Percentiles rank a stretch among this genome's conserved stretches.
Evolutionary conservation across 805 yeast species (phyloP).

Genomic region (Candida rishiriensis): DNA sequence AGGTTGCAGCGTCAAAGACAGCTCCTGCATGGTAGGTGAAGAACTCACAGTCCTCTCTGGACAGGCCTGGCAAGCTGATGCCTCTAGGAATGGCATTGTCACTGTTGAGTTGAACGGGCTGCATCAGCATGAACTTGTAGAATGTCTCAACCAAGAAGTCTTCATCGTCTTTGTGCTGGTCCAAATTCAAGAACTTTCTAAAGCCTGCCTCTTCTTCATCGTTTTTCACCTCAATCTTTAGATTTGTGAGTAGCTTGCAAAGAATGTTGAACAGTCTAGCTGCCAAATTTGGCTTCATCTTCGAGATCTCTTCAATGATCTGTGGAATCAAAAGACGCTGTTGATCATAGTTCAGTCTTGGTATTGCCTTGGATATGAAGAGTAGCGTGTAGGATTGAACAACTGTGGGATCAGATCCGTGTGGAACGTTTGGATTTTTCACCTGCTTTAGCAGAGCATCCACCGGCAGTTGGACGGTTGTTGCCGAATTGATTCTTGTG

Average conservation of each 20-base stretch:
- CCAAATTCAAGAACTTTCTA: constrained; percentile 33
- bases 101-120: constrained; percentile 37
- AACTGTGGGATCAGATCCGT: constrained; percentile 38
- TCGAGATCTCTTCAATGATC: constrained; percentile 43
- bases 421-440: constrained; percentile 44
- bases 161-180: constrained; percentile 35
- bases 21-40: constrained; percentile 70
- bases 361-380: constrained; percentile 65
- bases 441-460: constrained; percentile 61
- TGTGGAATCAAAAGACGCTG: constrained; percentile 41
- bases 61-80: constrained; percentile 59
- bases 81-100: constrained; percentile 40
- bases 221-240: constrained; percentile 48
- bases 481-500: constrained; percentile 58
- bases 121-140: constrained; percentile 53
- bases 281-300: constrained; percentile 22
- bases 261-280: constrained; percentile 62
- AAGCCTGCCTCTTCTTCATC: constrained; percentile 37
- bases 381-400: constrained; percentile 61
- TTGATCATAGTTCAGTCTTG: constrained; percentile 40
- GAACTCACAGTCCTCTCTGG: constrained; percentile 50
- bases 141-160: constrained; percentile 43
- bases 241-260: constrained; percentile 45
- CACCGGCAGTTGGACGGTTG: constrained; percentile 57
- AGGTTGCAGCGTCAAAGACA: constrained; percentile 44